A percentile compares a stretch with the other conserved stretches of the same genome.
Conservation (phyloP, 73 alveolate genomes). For the Tetrahymena borealis region DNA sequence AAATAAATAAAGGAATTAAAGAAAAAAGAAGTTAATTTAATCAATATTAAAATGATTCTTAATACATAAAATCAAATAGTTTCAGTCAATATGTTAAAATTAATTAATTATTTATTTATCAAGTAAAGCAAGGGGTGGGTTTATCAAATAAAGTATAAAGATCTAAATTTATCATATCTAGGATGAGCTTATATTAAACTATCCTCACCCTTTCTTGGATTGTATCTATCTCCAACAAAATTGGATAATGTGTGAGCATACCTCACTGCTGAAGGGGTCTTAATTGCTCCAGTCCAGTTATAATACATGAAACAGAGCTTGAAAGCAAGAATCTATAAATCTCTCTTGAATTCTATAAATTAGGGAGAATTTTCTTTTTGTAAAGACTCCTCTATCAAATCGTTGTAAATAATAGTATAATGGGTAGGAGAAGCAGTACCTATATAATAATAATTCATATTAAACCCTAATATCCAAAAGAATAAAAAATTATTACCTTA, state of each 20-base stretch:
- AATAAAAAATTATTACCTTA: too few species aligned
- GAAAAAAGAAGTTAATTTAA: too few species aligned
- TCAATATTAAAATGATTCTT: too few species aligned
- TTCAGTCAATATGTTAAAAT: too few species aligned
- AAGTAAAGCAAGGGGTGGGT: too few species aligned
- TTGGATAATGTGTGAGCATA: constrained; percentile 87
- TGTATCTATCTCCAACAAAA: constrained; percentile 68
- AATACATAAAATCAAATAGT: too few species aligned
- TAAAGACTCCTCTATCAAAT: constrained; percentile 50
- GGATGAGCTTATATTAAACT: background rate
- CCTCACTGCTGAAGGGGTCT: constrained; percentile 82
- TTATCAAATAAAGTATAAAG: background rate
- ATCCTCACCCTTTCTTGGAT: constrained; percentile 2
- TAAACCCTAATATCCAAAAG: background rate
- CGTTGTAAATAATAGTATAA: constrained; percentile 72
- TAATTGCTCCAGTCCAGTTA: constrained; percentile 89
- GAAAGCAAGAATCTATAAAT: constrained; percentile 54
- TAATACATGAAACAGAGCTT: constrained; percentile 85
- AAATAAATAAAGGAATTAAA: too few species aligned
- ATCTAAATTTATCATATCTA: background rate
- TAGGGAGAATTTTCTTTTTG: background rate
- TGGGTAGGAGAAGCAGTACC: constrained; percentile 96
- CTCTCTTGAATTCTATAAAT: constrained; percentile 53
- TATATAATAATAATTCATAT: constrained; percentile 8
- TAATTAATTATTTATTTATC: too few species aligned